Conservation (phyloP, 305 asterid genomes). For the Fraxinus sp. region DNA sequence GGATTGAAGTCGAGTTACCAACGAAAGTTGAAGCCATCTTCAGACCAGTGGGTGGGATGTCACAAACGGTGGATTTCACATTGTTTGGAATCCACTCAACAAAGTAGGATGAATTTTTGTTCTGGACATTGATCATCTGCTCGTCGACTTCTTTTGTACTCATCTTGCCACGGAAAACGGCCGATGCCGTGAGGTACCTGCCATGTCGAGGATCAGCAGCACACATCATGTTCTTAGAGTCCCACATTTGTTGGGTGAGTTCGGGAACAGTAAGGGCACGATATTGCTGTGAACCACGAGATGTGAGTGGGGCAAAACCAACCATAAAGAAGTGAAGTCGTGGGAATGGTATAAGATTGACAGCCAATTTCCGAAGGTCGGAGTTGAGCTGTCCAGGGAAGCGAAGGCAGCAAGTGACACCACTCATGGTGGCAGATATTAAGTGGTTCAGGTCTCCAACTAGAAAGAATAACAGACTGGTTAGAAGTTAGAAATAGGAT, state of each 20-base stretch:
- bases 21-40: background rate
- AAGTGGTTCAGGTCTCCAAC: conserved; percentile 44
- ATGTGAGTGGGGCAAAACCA: conserved; percentile 43
- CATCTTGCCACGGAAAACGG: conserved; percentile 39
- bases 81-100: conserved; percentile 43
- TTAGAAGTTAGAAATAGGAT: background rate
- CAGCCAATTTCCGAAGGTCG: conserved; percentile 39
- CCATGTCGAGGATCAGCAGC: conserved; percentile 36
- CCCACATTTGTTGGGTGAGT: conserved; percentile 44
- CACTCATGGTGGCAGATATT: conserved; percentile 46
- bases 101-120: conserved; percentile 37
- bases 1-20: background rate
- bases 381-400: conserved; percentile 48
- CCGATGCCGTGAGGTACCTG: conserved; percentile 37
- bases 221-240: conserved; percentile 25
- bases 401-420: conserved; percentile 48
- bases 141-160: conserved; percentile 36
- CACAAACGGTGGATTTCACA: conserved; percentile 38
- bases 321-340: conserved; percentile 49
- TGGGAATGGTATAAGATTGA: conserved; percentile 43
- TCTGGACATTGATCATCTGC: conserved; percentile 37
- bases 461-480: background rate
- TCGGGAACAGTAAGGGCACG: conserved; percentile 40
- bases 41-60: conserved; percentile 24
- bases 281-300: conserved; percentile 42